Percentiles rank a stretch among this genome's conserved stretches.
Conservation (phyloP, 2,329 filamentous ascomycete genomes). For the Anisogramma anomala region DNA sequence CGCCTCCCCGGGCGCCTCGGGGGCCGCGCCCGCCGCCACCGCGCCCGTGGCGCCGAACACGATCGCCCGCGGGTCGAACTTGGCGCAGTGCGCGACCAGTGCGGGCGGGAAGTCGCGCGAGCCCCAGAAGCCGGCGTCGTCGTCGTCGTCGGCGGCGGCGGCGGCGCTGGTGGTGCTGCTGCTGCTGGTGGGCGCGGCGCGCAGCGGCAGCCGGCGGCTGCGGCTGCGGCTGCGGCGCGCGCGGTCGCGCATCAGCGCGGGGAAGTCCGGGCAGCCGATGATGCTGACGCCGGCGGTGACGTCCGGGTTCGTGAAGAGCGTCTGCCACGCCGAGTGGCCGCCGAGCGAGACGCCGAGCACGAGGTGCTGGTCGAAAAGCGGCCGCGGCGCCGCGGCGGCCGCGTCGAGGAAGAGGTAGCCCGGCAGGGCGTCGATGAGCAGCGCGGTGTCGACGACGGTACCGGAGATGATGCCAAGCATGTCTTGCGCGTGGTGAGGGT, state of each 20-base stretch:
- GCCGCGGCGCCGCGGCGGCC: constrained; percentile 20
- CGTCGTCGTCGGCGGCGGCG: constrained; percentile 44
- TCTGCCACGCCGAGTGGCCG: constrained; percentile 79
- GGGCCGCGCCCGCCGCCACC: constrained; percentile 25
- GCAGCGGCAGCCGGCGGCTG: too few species aligned
- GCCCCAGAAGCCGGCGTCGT: constrained; percentile 57
- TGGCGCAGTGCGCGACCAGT: constrained; percentile 51
- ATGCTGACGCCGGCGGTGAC: constrained; percentile 68
- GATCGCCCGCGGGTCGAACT: constrained; percentile 64
- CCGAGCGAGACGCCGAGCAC: constrained; percentile 77
- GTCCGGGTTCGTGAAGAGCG: constrained; percentile 64
- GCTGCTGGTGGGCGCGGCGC: too few species aligned
- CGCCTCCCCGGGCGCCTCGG: constrained; percentile 20
- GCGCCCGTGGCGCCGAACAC: constrained; percentile 48
- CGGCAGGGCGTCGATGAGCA: constrained; percentile 67
- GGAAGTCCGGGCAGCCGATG: constrained; percentile 84
- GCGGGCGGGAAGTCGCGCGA: constrained; percentile 64
- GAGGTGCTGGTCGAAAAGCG: constrained; percentile 50
- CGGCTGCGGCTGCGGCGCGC: constrained; percentile 59
- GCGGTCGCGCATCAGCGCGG: constrained; percentile 63
- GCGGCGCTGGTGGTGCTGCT: too few species aligned
- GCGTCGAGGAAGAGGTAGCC: constrained; percentile 54
- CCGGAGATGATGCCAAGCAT: constrained; percentile 73
- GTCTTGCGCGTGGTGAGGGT: constrained; percentile 73
- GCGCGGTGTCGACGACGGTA: constrained; percentile 62